Base-by-base conservation (phyloP, 1,284 basidiomycete genomes). In the Rhizopogon hawkerae region DNA sequence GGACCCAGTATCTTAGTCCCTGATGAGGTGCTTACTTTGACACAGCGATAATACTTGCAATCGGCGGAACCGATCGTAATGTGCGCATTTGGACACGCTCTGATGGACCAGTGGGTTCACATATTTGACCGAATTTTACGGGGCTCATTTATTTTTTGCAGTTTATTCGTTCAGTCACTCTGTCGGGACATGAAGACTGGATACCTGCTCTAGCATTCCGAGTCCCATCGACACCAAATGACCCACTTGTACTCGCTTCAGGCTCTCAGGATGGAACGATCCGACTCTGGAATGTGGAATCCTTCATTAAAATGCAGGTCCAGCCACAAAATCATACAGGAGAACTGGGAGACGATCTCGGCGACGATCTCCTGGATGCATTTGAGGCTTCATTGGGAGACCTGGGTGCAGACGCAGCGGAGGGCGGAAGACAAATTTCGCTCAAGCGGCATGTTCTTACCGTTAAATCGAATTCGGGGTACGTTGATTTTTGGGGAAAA, bases 161-260 rank as follows among this genome's bases (percentile, higher is more conserved):
- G 83, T 83, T 83, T 60, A 69, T 81, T 14, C 70, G 66, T 49
- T 75, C 79, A 16, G 76, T 75, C 4, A 72, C 76, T 0, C 75
- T 98, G 33, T 76, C 88, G 33, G 93, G 93, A 0, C 93, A 98
- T 61, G 89, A 95, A 72, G 93, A 97, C 63, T 98, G 93, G 93
- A 76, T 96, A 45, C 81, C 86, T 54, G 77, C 80, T 53, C 75
- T 97, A 23, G 75, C 83, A 1, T 90, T 96, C 64, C 75, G 75
- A 24, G 38, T 58, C 2, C 64, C 70, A 8, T 43, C 52, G 9
- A 16, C 44, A 13, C 41, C 47, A 4, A 62, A 62, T 7, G 67
- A 74, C 41, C 64, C 73, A 14, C 69, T 83, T 23, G 56, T 81
- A 0, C 74, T 97, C 14, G 92, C 94, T 1, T 93, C 92, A 11